Evolutionary conservation across 2,329 filamentous ascomycete genomes (phyloP), one percentile per base, ranked within the genome.

Genomic region (Simplicillium sp.): DNA sequence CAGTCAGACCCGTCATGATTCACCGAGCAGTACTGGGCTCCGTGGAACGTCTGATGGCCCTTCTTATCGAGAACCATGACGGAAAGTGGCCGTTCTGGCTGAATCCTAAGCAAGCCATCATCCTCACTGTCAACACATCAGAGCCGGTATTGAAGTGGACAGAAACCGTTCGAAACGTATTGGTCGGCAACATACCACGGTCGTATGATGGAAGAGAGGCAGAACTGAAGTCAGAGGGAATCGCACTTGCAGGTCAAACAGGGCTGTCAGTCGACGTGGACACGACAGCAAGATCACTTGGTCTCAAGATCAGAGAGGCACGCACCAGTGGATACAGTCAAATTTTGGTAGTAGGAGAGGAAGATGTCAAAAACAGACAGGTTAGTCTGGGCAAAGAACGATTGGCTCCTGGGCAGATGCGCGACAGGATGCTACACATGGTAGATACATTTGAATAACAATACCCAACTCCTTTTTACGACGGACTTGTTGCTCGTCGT

Each of bases 71-170:
- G 60, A 82, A 86, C 49, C 87, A 89, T 51, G 72, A 82, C 42
- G 85, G 85, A 13, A 75, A 73, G 43, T 94, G 86, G 77, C 87
- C 87, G 3, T 90, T 94, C 57, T 94, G 87, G 88, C 69, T 94
- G 9, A 89, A 84, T 41, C 87, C 87, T 1, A 76, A 80, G 6
- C 88, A 92, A 54, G 81, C 77, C 34, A 77, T 83, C 36, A 73
- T 94, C 42, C 61, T 92, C 28, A 84, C 84, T 0, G 71, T 90
- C 40, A 87, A 84, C 51, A 70, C 80, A 37, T 71, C 69, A 4
- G 62, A 67, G 3, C 63, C 69, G 1, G 69, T 82, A 1, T 44
- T 81, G 9, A 58, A 58, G 1, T 75, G 62, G 66, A 73, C 63
- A 16, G 66, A 56, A 43, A 58, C 61, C 34, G 61, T 68, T 6